A percentile compares a stretch with the other conserved stretches of the same genome.
Conservation (phyloP, 208 protist genomes). For the Acanthamoeba lenticulata region DNA sequence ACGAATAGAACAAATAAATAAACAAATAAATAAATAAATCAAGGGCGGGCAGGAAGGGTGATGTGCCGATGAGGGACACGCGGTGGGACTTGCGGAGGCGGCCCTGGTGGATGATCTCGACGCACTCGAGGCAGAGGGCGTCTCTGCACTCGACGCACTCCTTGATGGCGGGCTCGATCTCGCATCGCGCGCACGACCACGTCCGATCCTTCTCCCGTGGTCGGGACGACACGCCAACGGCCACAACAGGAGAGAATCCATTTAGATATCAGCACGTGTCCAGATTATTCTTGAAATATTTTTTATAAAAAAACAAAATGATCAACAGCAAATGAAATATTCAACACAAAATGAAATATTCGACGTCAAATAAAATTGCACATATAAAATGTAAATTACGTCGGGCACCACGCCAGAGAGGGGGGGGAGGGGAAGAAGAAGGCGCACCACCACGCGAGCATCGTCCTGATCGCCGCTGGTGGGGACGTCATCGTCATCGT, state of each 20-base stretch:
- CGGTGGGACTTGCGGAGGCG: constrained; percentile 7
- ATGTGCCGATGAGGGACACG: not conserved
- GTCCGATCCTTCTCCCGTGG: constrained; percentile 1
- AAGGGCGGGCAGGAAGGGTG: not conserved
- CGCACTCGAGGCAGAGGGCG: constrained; percentile 42
- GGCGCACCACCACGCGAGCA: not conserved
- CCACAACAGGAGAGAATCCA: not conserved
- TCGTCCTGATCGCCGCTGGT: not conserved
- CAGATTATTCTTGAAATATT: too few species aligned
- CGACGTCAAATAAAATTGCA: too few species aligned
- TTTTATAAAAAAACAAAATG: too few species aligned
- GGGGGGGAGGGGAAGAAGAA: not conserved
- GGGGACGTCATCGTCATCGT: not conserved
- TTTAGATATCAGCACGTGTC: too few species aligned
- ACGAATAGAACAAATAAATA: not conserved
- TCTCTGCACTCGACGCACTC: constrained; percentile 51
- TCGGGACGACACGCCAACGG: not conserved
- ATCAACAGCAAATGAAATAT: too few species aligned
- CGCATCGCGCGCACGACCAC: constrained; percentile 34
- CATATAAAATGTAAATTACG: too few species aligned
- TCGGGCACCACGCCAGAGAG: not conserved
- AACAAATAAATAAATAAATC: constrained; percentile 5
- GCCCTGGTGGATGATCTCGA: constrained; percentile 56
- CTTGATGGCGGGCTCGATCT: constrained; percentile 31
- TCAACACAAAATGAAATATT: too few species aligned